phyloP scores from a whole-genome alignment of 331 rosid genomes.

The Saraca asoca region DNA sequence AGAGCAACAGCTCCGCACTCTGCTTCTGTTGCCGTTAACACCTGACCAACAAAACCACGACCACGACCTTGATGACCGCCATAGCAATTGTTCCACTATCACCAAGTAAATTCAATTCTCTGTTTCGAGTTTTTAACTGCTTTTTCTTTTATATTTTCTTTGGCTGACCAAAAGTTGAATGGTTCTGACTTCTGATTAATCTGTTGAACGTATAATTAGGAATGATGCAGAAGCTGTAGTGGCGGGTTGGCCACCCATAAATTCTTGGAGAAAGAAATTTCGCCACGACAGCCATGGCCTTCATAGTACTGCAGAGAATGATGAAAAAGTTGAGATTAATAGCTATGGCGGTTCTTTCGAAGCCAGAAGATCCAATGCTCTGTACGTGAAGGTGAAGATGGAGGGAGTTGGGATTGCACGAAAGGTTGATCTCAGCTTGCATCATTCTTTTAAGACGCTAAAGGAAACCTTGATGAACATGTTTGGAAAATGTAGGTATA shows the following conservation, averaged over 20 bases:
- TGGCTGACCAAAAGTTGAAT: neutral
- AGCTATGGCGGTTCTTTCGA: constrained; percentile 21
- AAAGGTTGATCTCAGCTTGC: constrained; percentile 60
- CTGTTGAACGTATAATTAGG: constrained; percentile 20
- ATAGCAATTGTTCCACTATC: constrained; percentile 3
- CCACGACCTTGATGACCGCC: constrained; percentile 24
- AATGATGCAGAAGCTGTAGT: constrained; percentile 47
- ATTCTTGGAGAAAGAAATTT: constrained; percentile 55
- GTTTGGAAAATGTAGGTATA: constrained; percentile 65
- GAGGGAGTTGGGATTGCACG: constrained; percentile 85
- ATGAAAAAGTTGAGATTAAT: constrained; percentile 3
- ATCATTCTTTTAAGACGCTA: constrained; percentile 58
- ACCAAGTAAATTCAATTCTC: constrained; percentile 31
- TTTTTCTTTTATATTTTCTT: neutral
- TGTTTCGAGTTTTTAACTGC: neutral
- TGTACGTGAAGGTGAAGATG: constrained; percentile 85
- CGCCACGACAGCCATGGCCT: constrained; percentile 24
- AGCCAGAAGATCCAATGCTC: constrained; percentile 22
- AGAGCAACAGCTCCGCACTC: constrained; percentile 41
- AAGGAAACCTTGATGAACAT: constrained; percentile 58
- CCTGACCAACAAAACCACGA: constrained; percentile 40
- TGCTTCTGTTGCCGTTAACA: constrained; percentile 63
- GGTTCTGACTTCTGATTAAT: neutral
- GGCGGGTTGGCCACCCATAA: constrained; percentile 86
- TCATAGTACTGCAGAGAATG: neutral